Evolutionary conservation across 768 basidiomycete genomes (phyloP), one percentile per base, ranked within the genome.

Genomic region (Rhodotorula taiwanensis): DNA sequence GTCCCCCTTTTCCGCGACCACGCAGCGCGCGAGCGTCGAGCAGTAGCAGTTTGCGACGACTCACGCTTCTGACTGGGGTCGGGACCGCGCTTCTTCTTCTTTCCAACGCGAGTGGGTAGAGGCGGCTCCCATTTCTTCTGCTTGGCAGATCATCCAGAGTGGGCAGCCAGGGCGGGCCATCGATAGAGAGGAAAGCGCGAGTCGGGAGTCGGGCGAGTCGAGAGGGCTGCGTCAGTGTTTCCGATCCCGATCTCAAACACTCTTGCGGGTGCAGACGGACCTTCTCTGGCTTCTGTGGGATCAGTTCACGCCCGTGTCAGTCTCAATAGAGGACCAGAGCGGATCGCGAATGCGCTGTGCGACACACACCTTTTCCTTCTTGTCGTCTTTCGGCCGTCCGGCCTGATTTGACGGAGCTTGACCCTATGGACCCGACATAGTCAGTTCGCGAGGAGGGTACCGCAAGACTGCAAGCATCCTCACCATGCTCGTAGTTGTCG

Each of bases 81-180:
- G 9, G 94, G 93, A n/a, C 94, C 93, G 64, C 86, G 83, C 80
- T 84, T 83, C 76, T 79, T 98, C 83, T 91, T 93, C 83, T 93
- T 95, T 52, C 93, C 93, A 41, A 97, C 89, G 63, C 90, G 87
- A 50, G 94, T 95, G 20, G 94, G 93, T 62, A 95, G 83, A 72
- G 94, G 94, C 13, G 94, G 92, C 76, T 98, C 94, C 92, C 93
- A 98, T 79, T 94, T 93, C 84, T 97, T 95, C 78, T 85, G 83
- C 44, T 14, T 5, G 0, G 21, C 44, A 25, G 23, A 2, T 16
- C 27, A 30, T 21, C 15, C 31, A 31, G 2, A n/a, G 18, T 5
- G 13, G 7, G 11, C 34, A 25, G 25, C 7, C 33, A 21, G 6
- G n/a, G 4, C 8, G 49, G n/a, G n/a, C n/a, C n/a, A n/a, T n/a